Evolutionary conservation across 805 yeast genomes (phyloP).

Genomic region (Hanseniaspora occidentalis): DNA sequence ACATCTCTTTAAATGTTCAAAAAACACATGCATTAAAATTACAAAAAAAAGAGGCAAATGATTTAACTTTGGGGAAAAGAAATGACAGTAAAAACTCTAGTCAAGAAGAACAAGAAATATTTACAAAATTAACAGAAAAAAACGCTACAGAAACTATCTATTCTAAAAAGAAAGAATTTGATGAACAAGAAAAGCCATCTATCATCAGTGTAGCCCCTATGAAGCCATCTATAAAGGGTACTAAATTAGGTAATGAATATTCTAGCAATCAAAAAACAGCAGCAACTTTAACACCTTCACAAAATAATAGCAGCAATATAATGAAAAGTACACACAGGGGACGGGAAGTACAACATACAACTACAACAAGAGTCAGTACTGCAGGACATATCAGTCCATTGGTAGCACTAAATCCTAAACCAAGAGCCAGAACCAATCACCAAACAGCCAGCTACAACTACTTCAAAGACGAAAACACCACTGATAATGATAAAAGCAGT

Average conservation of each 20-base stretch:
- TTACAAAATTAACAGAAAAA: slow-evolving; percentile 13
- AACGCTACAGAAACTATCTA: slow-evolving; percentile 15
- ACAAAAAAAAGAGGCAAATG: no score
- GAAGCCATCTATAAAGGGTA: slow-evolving; percentile 13
- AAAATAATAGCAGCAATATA: no score
- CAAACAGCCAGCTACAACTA: slow-evolving; percentile 8
- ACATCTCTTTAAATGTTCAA: slow-evolving; percentile 33
- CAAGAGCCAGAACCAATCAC: slow-evolving; percentile 5
- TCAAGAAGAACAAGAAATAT: neutral
- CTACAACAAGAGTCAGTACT: slow-evolving; percentile 4
- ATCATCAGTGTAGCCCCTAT: slow-evolving; percentile 17
- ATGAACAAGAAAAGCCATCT: slow-evolving; percentile 14
- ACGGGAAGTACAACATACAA: neutral
- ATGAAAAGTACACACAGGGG: no score
- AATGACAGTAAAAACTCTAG: slow-evolving; percentile 14
- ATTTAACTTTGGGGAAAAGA: no score
- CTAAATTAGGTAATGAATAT: no score
- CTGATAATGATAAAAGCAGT: slow-evolving; percentile 2
- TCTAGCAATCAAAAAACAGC: no score
- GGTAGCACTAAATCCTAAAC: slow-evolving; percentile 5
- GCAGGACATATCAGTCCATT: slow-evolving; percentile 1
- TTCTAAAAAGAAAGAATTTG: slow-evolving; percentile 9
- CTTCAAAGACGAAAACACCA: neutral
- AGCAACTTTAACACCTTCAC: no score
- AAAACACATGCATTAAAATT: no score